Evolutionary conservation across 805 yeast species (phyloP).

Genomic region (Lipomyces sp.): DNA sequence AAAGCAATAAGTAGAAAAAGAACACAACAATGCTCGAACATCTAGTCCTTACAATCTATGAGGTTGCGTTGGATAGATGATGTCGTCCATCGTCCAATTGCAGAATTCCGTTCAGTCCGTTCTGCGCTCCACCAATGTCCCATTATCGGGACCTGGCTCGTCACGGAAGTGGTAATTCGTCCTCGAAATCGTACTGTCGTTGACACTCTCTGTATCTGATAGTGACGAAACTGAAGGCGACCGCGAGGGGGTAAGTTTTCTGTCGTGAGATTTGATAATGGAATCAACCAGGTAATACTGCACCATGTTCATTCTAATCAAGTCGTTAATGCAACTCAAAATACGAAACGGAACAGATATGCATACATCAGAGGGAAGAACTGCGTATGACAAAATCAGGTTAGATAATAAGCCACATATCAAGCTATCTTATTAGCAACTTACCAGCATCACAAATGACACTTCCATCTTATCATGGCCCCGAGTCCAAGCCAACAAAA

Average conservation of each 20-base stretch:
- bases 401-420: background rate
- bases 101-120: background rate
- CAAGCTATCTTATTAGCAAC: slow-evolving; percentile 54
- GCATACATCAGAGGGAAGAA: slow-evolving; percentile 46
- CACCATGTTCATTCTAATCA: slow-evolving; percentile 48
- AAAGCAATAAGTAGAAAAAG: background rate
- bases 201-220: background rate
- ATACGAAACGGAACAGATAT: background rate
- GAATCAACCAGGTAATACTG: slow-evolving; percentile 65
- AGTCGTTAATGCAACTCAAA: background rate
- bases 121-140: slow-evolving; percentile 23
- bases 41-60: background rate
- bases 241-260: slow-evolving; percentile 6
- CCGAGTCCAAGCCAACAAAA: slow-evolving; percentile 82
- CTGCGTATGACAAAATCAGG: background rate
- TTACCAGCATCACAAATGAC: slow-evolving; percentile 81
- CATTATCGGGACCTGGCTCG: slow-evolving; percentile 28
- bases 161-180: slow-evolving; percentile 20
- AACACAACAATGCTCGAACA: background rate
- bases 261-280: slow-evolving; percentile 58
- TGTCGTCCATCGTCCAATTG: background rate
- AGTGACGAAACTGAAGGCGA: background rate
- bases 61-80: background rate
- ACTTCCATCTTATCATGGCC: slow-evolving; percentile 82
- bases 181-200: slow-evolving; percentile 10